These are phyloP conservation scores for Salisapilia sapeloensis DNA, from an alignment of 352 stramenopile species.

Conservation along the genomic window DNA sequence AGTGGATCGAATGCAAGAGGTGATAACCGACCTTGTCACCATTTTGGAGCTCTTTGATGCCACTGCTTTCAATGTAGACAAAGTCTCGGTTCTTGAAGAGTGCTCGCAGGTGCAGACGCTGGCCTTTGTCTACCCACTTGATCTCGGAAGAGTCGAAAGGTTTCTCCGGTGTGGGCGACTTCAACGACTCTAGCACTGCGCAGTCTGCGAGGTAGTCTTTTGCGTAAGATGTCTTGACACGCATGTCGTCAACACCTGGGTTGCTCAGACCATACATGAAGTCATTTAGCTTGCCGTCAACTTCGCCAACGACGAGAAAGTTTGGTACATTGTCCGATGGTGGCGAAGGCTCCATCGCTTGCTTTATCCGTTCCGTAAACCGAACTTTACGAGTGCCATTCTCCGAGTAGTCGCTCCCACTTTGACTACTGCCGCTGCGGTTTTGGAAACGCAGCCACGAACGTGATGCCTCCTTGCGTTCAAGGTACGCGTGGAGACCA, in stretches of 20 bases:
- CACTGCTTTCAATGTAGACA: slow-evolving; percentile 33
- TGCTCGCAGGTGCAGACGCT: slow-evolving; percentile 17
- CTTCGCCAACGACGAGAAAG: slow-evolving; percentile 30
- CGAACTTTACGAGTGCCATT: too few relatives aligned
- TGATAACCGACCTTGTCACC: slow-evolving; percentile 44
- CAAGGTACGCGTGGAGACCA: slow-evolving; percentile 21
- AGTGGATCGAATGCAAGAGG: slow-evolving; percentile 42
- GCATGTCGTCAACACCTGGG: slow-evolving; percentile 19
- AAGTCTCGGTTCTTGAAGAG: slow-evolving; percentile 40
- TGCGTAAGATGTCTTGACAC: slow-evolving; percentile 27
- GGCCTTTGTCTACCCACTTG: slow-evolving; percentile 37
- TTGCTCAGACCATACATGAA: slow-evolving; percentile 33
- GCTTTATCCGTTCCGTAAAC: not conserved
- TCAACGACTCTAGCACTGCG: slow-evolving; percentile 28
- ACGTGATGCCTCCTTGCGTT: slow-evolving; percentile 18
- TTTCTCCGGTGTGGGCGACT: slow-evolving; percentile 13
- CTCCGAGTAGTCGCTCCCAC: too few relatives aligned
- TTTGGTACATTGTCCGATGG: slow-evolving; percentile 12
- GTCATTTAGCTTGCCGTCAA: slow-evolving; percentile 34
- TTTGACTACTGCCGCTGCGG: too few relatives aligned
- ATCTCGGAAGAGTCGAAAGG: slow-evolving; percentile 33
- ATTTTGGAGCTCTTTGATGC: slow-evolving; percentile 16
- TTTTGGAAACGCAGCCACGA: too few relatives aligned
- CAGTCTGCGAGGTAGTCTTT: slow-evolving; percentile 19
- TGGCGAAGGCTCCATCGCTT: not conserved